Base-by-base conservation (phyloP, 1,284 basidiomycete genomes). In the Puccinia polysora region DNA sequence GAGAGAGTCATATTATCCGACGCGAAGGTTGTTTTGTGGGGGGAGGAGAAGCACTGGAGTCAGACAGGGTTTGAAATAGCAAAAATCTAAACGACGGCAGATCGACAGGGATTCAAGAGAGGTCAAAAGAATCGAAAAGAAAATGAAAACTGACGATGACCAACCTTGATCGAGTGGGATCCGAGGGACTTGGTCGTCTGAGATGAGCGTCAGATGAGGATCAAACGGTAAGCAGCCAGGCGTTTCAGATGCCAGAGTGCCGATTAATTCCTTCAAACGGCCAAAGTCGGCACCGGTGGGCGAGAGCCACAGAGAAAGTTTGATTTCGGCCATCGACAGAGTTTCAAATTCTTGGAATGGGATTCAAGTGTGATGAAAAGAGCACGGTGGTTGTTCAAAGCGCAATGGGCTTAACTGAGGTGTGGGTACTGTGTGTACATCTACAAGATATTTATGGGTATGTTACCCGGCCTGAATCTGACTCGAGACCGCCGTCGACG, bases 301-400 rank as follows among this genome's bases (percentile, higher is more conserved):
- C 40, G 65, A 56, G 20, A 68, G 53, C 65, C 65, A 68, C 25
- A 68, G 36, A 23, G 65, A 68, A 14, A 62, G 59, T 40, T 62
- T 62, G 14, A 28, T 62, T 4, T 47, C 40, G 59, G 59, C 40
- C 59, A 62, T 43, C 15, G 53, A n/a, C n/a, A n/a, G n/a, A n/a
- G n/a, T n/a, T n/a, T n/a, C n/a, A n/a, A n/a, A n/a, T n/a, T n/a
- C n/a, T n/a, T n/a, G n/a, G n/a, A n/a, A n/a, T n/a, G n/a, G n/a
- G n/a, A n/a, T n/a, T n/a, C n/a, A n/a, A n/a, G n/a, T n/a, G n/a
- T n/a, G n/a, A n/a, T n/a, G n/a, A n/a, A n/a, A n/a, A n/a, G n/a
- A n/a, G n/a, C n/a, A n/a, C n/a, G n/a, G n/a, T n/a, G n/a, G n/a
- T n/a, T n/a, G n/a, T n/a, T n/a, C n/a, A n/a, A n/a, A n/a, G n/a